Base-by-base conservation (phyloP, 768 basidiomycete genomes). In the Boletus sp. region DNA sequence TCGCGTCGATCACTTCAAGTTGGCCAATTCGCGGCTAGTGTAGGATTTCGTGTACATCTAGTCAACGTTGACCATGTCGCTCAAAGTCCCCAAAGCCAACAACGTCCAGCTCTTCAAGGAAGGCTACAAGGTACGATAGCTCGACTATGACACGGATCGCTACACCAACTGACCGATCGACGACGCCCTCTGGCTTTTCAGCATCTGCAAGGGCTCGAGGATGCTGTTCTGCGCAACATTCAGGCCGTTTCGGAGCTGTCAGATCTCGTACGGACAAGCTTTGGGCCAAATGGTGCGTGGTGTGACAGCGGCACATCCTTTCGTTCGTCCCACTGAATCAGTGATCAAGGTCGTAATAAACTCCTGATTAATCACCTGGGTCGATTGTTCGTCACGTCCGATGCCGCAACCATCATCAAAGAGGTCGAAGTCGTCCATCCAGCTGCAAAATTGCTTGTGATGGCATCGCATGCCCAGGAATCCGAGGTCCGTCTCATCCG, bases 381-480 rank as follows among this genome's bases (percentile, higher is more conserved):
- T 51, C 82, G 86, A 71, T 80, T 98, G 37, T 98, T 98, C 73
- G 95, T 98, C 56, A 99, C 97, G 33, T 96, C 93, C 44, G 96
- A 99, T 82, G 96, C 97, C 10, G 97, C 97, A 13, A 98, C 96
- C 54, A 98, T 99, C 73, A 93, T 99, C 66, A 83, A 88, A 60
- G 97, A 99, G 75, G 86, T 98, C 67, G 97, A 99, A 69, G 93
- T 99, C 53, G 93, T 98, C 15, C 97, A 99, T 72, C 97, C 97
- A 1, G 97, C 96, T 6, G 97, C 95, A 32, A 99, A 98, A 70
- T 78, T 99, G n/a, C 76, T 98, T n/a, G 96, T 98, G 14, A 97
- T 98, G 93, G 93, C 94, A 27, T 92, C 90, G 27, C 94, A 98
- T 66, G 91, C 96, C 13, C 97, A 98, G 70, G 97, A 98, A 70